Conservation (phyloP, 2,329 filamentous ascomycete species). For the Elsinoe perseae region DNA sequence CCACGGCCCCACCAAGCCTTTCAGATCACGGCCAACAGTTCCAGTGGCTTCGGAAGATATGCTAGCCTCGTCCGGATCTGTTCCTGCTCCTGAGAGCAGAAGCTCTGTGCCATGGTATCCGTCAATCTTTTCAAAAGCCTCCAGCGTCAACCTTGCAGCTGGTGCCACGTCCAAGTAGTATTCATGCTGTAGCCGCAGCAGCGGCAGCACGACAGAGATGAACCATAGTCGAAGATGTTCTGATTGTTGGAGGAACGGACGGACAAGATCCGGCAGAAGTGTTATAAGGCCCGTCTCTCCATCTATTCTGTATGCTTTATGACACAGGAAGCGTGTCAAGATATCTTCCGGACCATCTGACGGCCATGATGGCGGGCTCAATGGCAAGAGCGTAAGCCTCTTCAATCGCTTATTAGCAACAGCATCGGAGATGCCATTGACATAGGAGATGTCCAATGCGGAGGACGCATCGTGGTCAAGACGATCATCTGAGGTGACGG, state of each 20-base stretch:
- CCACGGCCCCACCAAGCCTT: slow-evolving; percentile 65
- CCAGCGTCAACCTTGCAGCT: slow-evolving; percentile 52
- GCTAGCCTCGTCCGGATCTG: slow-evolving; percentile 33
- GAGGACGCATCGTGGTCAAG: slow-evolving; percentile 36
- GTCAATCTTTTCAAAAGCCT: slow-evolving; percentile 55
- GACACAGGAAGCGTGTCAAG: slow-evolving; percentile 57
- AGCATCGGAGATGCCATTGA: slow-evolving; percentile 54
- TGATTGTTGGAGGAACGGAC: slow-evolving; percentile 58
- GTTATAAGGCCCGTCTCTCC: slow-evolving; percentile 62
- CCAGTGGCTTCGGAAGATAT: slow-evolving; percentile 23
- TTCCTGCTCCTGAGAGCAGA: slow-evolving; percentile 52
- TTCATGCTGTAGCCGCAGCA: slow-evolving; percentile 60
- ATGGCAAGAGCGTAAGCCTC: slow-evolving; percentile 55
- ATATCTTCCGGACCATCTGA: slow-evolving; percentile 46
- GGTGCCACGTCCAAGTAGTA: slow-evolving; percentile 53
- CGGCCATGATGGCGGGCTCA: slow-evolving; percentile 45
- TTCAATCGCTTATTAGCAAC: slow-evolving; percentile 57
- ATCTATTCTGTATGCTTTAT: slow-evolving; percentile 62
- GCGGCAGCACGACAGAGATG: slow-evolving; percentile 59
- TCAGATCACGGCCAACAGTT: slow-evolving; percentile 55
- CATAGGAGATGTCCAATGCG: slow-evolving; percentile 46
- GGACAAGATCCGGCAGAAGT: slow-evolving; percentile 59
- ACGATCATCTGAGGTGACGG: slow-evolving; percentile 46
- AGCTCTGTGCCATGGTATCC: slow-evolving; percentile 53
- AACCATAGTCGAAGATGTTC: slow-evolving; percentile 59